Base-by-base conservation (phyloP, 1,284 basidiomycete species). In the Cystobasidium sp. region DNA sequence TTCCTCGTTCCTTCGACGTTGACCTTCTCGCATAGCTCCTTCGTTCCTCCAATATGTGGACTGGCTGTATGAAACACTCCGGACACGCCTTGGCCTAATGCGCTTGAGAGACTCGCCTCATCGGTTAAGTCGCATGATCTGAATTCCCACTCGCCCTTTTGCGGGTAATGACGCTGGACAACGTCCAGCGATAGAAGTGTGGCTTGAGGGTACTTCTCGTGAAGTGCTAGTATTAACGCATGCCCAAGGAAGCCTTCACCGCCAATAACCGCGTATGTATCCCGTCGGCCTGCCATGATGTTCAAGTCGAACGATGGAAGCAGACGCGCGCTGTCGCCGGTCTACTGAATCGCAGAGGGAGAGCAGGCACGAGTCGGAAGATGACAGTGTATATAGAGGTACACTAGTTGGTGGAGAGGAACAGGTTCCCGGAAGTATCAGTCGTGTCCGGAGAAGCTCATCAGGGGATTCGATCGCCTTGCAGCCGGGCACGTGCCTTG, bases 31-130 rank as follows among this genome's bases (percentile, higher is more conserved):
- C 93, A 97, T 20, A 98, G 83, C 1, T 89, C 88, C 3, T 87
- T 76, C 85, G 89, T 80, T 62, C 91, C 84, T 37, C 89, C 90
- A 65, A 89, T 88, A 4, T 82, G 80, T 0, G 96, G 96, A 6
- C 95, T 97, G 20, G 95, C 96, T 9, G 95, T 98, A 83, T 99
- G 96, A 78, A 98, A 94, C 75, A 98, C 91, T 78, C 91, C 91
- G 1, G 91, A 93, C 49, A 92, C 87, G 62, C 88, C 88, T 86
- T 91, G 91, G 80, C 85, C 84, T 69, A 97, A 82, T 16, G 91
- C 92, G 75, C 87, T 85, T 5, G 87, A 85, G 20, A 96, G 86
- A 78, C 90, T 87, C 6, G 86, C 87, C 77, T 91, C 86, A 80
- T 91, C 89, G 67, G 89, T 90, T 77, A 97, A 91, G 82, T 96